These are phyloP conservation scores for Lavandula angustifolia DNA, from an alignment of 257 asterid species.

Conservation along the genomic window DNA sequence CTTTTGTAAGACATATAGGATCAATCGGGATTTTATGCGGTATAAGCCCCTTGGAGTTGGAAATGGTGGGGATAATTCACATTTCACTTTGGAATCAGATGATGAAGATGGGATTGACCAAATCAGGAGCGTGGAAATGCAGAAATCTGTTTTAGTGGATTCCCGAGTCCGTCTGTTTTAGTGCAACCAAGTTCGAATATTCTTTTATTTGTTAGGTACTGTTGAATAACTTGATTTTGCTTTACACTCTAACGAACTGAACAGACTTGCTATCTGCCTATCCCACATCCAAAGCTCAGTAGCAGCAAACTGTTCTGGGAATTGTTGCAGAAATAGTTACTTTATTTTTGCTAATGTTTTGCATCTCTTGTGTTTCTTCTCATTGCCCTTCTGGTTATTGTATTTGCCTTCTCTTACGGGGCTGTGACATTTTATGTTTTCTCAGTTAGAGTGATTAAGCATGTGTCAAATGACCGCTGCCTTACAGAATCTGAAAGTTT, in stretches of 20 bases:
- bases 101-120: constrained; percentile 68
- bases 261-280: too few relatives aligned
- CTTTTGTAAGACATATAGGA: constrained; percentile 56
- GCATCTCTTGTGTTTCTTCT: too few relatives aligned
- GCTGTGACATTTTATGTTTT: too few relatives aligned
- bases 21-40: constrained; percentile 41
- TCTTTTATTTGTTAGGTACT: constrained; percentile 30
- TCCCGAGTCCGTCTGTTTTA: constrained; percentile 36
- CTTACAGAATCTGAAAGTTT: too few relatives aligned
- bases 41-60: constrained; percentile 77
- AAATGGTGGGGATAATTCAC: constrained; percentile 45
- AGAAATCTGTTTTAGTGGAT: constrained; percentile 39
- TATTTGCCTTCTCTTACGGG: too few relatives aligned
- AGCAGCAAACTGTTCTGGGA: too few relatives aligned
- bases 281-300: too few relatives aligned
- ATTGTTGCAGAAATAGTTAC: too few relatives aligned
- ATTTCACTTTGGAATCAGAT: constrained; percentile 74
- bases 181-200: constrained; percentile 24
- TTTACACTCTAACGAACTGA: constrained; percentile 25
- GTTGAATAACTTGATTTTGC: constrained; percentile 27
- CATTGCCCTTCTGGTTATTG: too few relatives aligned
- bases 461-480: too few relatives aligned
- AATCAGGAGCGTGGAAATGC: constrained; percentile 59
- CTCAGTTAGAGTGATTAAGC: too few relatives aligned
- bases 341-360: too few relatives aligned